Evolutionary conservation across 345 rosid species (phyloP), one percentile per base, ranked within the genome.

Genomic region (Populus ilicifolia): DNA sequence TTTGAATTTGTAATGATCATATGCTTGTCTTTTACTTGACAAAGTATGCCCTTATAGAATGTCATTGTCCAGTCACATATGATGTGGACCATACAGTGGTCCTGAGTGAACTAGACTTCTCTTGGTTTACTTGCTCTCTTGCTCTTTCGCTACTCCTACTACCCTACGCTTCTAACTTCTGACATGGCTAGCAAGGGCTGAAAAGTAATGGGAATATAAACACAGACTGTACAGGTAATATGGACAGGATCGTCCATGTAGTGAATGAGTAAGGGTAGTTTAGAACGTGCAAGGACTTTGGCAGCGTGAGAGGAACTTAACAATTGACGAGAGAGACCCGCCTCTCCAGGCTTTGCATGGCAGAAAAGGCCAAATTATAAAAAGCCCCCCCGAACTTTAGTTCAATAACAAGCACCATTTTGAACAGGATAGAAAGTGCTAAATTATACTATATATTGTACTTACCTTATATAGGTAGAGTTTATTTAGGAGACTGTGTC

Each of bases 51-150:
- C 27, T 59, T 9, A 2, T 23, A n/a, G n/a, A 23, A 12, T 2
- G 16, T 59, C 63, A n/a, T n/a, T n/a, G 63, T 23, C 63, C 12
- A 41, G 63, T 9, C 64, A 59, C 11, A n/a, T 59, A 23, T 10
- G 64, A 59, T 23, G 64, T 23, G 64, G 64, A 59, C 71, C 30
- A 25, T 67, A 67, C 71, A 64, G 77, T 67, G 68, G 68, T 30
- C 68, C 68, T 30, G 11, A 27, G 39, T 63, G 35, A 63, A 63
- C 67, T 14, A 35, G 67, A 63, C 67, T 4, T 0, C 8, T 63
- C 35, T 63, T 63, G 35, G 4, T 14, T 65, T 65, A 8, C 68
- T 29, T 65, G 11, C 21, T 65, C 39, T 30, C 68, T 29, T 65
- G 11, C 21, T 65, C 39, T 30, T 20, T 65, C 14, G 9, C 68